A percentile compares a stretch with the other conserved stretches of the same genome.
phyloP scores from a whole-genome alignment of 1,284 basidiomycete genomes.

The Hymenochaete sp. region DNA sequence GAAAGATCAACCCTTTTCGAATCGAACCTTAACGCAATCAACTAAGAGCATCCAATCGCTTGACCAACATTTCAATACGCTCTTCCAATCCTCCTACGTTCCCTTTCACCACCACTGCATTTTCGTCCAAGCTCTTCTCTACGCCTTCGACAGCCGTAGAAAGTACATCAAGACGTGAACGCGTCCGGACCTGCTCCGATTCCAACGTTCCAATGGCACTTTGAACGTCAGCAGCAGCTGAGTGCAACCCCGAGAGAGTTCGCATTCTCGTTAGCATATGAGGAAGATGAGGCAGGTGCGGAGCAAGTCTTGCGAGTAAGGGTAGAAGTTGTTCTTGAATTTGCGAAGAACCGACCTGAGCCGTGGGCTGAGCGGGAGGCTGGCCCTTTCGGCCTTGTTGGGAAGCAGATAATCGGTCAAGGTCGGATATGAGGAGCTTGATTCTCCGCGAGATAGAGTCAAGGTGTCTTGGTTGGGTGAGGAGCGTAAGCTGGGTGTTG shows the following conservation, averaged over 20 bases:
- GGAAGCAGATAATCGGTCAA: constrained; percentile 66
- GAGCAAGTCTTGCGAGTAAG: constrained; percentile 75
- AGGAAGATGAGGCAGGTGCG: constrained; percentile 83
- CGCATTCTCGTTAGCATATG: constrained; percentile 84
- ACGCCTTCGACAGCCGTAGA: constrained; percentile 61
- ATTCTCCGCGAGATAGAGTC: constrained; percentile 93
- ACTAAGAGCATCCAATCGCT: constrained; percentile 38
- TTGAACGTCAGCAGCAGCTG: constrained; percentile 74
- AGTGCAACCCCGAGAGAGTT: constrained; percentile 77
- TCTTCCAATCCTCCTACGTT: constrained; percentile 67
- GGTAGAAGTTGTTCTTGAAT: constrained; percentile 65
- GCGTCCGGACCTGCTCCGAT: constrained; percentile 55
- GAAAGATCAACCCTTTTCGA: too few species aligned
- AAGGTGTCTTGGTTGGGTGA: constrained; percentile 93
- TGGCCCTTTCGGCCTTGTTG: constrained; percentile 19
- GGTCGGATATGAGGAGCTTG: constrained; percentile 86
- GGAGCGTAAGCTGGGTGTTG: constrained; percentile 76
- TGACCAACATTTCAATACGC: constrained; percentile 48
- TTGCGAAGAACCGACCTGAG: constrained; percentile 24
- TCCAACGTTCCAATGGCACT: constrained; percentile 62
- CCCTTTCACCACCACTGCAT: constrained; percentile 59
- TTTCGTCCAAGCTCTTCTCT: constrained; percentile 69
- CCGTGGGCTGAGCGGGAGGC: constrained; percentile 30
- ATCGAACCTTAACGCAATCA: too few species aligned
- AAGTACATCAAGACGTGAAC: constrained; percentile 60